Conservation (phyloP, 106 monocot species). For the Alisma plantagoaquatica region DNA sequence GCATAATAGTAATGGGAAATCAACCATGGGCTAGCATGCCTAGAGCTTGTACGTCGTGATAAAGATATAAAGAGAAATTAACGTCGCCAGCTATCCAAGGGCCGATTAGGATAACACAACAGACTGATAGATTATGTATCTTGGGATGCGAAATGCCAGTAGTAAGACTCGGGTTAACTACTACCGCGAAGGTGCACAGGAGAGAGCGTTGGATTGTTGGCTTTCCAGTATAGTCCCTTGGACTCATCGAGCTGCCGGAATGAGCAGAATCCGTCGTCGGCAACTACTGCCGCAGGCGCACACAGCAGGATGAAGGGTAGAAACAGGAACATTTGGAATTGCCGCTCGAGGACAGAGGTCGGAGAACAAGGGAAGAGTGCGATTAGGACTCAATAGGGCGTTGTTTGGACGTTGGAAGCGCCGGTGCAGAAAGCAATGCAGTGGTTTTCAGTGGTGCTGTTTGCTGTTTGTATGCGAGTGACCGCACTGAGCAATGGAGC, state of each 20-base stretch:
- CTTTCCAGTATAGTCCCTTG: constrained; percentile 65
- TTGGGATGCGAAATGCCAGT: background rate
- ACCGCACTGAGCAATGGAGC: too few relatives aligned
- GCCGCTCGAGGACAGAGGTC: too few relatives aligned
- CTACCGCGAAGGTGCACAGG: constrained; percentile 69
- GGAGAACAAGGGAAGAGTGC: too few relatives aligned
- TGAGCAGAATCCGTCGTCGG: constrained; percentile 43
- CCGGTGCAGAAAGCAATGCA: background rate
- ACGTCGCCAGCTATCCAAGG: background rate
- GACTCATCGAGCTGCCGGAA: constrained; percentile 6
- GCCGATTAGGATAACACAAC: background rate
- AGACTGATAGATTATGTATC: background rate
- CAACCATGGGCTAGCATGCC: background rate
- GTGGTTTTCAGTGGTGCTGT: background rate
- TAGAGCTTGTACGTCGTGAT: background rate
- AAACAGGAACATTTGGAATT: too few relatives aligned
- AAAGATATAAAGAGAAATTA: background rate
- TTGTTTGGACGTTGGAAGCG: too few relatives aligned
- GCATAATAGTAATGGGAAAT: background rate
- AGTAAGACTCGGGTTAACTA: too few relatives aligned
- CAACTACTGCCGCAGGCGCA: background rate
- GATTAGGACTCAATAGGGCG: too few relatives aligned
- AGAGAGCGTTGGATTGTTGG: constrained; percentile 76
- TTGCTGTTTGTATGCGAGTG: too few relatives aligned
- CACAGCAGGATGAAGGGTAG: constrained; percentile 1